Conservation (phyloP, 2,329 filamentous ascomycete genomes). For the Phialophora expanda region DNA sequence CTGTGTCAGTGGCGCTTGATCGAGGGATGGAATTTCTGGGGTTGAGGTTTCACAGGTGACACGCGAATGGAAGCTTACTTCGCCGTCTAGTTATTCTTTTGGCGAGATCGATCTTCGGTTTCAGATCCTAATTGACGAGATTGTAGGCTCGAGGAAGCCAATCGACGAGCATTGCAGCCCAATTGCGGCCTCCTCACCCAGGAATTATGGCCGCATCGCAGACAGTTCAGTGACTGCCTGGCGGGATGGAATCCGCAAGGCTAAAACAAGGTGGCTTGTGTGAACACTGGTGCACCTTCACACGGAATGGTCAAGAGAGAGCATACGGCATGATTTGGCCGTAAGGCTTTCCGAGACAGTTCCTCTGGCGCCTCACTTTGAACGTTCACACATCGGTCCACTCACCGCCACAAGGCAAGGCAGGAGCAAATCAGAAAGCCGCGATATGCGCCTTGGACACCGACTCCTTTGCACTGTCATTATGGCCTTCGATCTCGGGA, state of each 20-base stretch:
- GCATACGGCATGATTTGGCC: constrained; percentile 3
- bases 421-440: not conserved
- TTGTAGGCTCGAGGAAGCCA: not conserved
- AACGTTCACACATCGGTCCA: not conserved
- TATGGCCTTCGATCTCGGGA: not conserved
- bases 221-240: not conserved
- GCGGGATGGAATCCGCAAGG: not conserved
- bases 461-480: not conserved
- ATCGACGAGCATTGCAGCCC: constrained; percentile 1
- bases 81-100: not conserved
- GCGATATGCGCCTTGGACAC: not conserved
- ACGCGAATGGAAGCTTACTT: not conserved
- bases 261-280: not conserved
- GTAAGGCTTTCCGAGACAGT: not conserved
- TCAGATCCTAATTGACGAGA: not conserved
- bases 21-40: not conserved
- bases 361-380: constrained; percentile 14
- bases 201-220: not conserved
- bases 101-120: not conserved
- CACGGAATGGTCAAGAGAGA: not conserved
- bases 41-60: not conserved
- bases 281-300: not conserved
- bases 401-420: not conserved
- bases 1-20: not conserved
- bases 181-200: not conserved